A percentile compares a stretch with the other conserved stretches of the same genome.
Evolutionary conservation across 176 grass and related monocot species (phyloP).

Genomic region (Zizania latifolia): DNA sequence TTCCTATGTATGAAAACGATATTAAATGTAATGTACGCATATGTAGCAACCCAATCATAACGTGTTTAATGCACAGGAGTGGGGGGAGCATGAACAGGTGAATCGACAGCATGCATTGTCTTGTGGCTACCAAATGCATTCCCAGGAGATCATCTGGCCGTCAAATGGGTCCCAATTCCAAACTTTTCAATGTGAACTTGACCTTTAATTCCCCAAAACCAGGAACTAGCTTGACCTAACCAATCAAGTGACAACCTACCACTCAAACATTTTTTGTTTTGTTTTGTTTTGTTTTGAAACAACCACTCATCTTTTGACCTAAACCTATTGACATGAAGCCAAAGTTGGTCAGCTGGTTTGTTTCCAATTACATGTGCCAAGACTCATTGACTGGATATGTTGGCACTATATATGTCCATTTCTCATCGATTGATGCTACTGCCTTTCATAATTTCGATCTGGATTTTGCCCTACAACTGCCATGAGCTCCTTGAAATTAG

Average conservation of each 20-base stretch:
- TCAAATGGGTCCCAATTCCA: constrained; percentile 1
- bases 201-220: constrained; percentile 30
- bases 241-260: constrained; percentile 1
- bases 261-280: neutral
- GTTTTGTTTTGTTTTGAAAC: too few species aligned
- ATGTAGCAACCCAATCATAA: neutral
- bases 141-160: constrained; percentile 5
- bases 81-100: neutral
- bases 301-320: constrained; percentile 8
- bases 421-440: too few species aligned
- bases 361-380: neutral
- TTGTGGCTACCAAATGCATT: neutral
- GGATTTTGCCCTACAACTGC: too few species aligned
- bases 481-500: too few species aligned
- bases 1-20: too few species aligned
- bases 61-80: constrained; percentile 22
- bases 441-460: too few species aligned
- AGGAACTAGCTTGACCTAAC: constrained; percentile 16
- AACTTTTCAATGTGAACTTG: neutral
- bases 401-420: neutral
- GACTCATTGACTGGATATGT: neutral
- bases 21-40: neutral
- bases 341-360: neutral
- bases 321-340: neutral
- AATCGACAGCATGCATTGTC: neutral